Evolutionary conservation across 345 rosid genomes (phyloP), one percentile per base, ranked within the genome.

Genomic region (Erucastrum elatum): DNA sequence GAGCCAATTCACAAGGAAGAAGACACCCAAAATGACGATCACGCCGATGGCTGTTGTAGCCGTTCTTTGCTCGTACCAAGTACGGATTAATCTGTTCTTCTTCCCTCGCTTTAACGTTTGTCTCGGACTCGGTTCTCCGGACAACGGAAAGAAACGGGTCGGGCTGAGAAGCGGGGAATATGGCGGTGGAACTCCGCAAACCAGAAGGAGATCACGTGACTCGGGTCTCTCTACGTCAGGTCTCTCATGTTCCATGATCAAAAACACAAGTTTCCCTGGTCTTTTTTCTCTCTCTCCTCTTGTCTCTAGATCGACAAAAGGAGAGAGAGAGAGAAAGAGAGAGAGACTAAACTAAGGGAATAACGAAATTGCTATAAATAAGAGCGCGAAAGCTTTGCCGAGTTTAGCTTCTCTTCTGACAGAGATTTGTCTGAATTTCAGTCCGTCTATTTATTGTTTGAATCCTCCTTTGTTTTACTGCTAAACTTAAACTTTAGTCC

Each of bases 1-100:
- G 37, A 85, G 81, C 88, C 90, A 90, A 81, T 92, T 89, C 35
- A 88, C 79, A 29, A 92, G 49, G 68, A 88, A 88, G 76, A 89
- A 92, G 68, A 87, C 84, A 65, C 76, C 82, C 78, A 90, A 62
- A 88, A 92, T 84, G 3, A 76, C 80, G 82, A 85, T 56, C 63
- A 84, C 49, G 29, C 62, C 80, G 13, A 89, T 68, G 4, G 86
- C 49, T 55, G 86, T 78, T 71, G 82, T 82, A 31, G 86, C 82
- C 70, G 82, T 80, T 51, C 68, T 85, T 77, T 65, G 84, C 39
- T 83, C 84, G 71, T 84, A 77, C 90, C 93, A 89, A 37, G 62
- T 67, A 56, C 72, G 84, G 66, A 77, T 82, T 2, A 55, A 70
- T 75, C 83, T 87, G 71, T 72, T 88, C 66, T 74, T 87, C 86